Base-by-base conservation (phyloP, 2,329 filamentous ascomycete species). In the Fusarium siculi region DNA sequence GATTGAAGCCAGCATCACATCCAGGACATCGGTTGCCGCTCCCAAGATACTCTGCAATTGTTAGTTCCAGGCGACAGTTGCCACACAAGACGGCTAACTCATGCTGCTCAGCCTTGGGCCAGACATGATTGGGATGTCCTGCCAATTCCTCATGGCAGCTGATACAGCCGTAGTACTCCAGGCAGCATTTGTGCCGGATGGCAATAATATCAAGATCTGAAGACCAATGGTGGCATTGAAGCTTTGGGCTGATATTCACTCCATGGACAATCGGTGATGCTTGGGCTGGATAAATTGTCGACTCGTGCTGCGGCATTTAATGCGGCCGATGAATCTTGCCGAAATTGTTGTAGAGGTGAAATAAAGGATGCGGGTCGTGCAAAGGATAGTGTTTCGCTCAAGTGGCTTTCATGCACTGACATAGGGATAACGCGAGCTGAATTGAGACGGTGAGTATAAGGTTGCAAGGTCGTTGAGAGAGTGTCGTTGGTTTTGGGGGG, bases 141-240 rank as follows among this genome's bases (percentile, higher is more conserved):
- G 66, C 52, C 12, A 70, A 18, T 3, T 69, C 46, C 19, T 70
- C 40, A 32, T 69, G 66, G 4, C 66, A 69, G 12, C 66, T 69
- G 46, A 69, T 69, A 10, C 66, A 69, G 18, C 66, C 66, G 37
- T 69, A 69, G 21, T 70, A 69, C 19, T 70, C 14, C 30, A 5
- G 34, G 36, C 66, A 69, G 6, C 66, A 69, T 47, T 53, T 69
- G 15, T 70, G 66, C 11, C 52, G 66, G 9, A 69, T 69, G 3
- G 66, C 66, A 2, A 69, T 49, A 1, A 69, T 70, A 9, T 69
- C 66, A 12, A 70, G 40, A n/a, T 54, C 52, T n/a, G 66, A 69
- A 21, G 32, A 42, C 66, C 66, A 69, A 25, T 69, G 66, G 9
- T 18, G 19, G 10, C 66, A 69, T 9, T 69, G 66, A 8, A 70